A percentile compares a stretch with the other conserved stretches of the same genome.
Evolutionary conservation across 305 asterid genomes (phyloP).

Genomic region (Solanum hybrid): DNA sequence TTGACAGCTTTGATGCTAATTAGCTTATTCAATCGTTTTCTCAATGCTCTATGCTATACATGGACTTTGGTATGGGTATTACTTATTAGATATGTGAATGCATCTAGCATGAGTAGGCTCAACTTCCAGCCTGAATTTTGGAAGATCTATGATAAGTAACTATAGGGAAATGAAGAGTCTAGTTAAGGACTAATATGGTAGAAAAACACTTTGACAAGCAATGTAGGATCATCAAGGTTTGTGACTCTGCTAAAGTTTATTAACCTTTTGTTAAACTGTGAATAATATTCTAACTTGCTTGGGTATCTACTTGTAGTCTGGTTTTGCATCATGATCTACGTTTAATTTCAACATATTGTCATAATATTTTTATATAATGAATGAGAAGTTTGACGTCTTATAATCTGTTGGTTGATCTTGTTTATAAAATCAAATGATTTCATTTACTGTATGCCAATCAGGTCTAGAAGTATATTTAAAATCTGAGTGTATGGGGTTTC

Average conservation of each 20-base stretch:
- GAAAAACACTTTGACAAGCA: not conserved
- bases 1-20: not conserved
- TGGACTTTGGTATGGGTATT: not conserved
- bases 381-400: not conserved
- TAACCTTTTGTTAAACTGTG: not conserved
- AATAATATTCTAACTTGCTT: not conserved
- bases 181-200: not conserved
- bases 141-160: not conserved
- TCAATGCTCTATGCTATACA: not conserved
- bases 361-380: not conserved
- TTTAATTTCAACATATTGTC: not conserved
- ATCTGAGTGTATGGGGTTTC: not conserved
- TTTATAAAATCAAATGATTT: not conserved
- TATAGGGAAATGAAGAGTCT: not conserved
- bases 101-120: not conserved
- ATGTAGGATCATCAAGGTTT: not conserved
- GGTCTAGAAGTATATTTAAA: not conserved
- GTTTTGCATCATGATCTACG: not conserved
- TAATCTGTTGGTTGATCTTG: not conserved
- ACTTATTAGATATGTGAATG: not conserved
- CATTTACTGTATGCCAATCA: not conserved
- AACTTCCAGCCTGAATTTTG: not conserved
- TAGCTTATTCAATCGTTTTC: not conserved
- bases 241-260: not conserved
- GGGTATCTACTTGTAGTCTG: not conserved